Base-by-base conservation (phyloP, 768 basidiomycete species). In the Sistotremastrum suecicum region DNA sequence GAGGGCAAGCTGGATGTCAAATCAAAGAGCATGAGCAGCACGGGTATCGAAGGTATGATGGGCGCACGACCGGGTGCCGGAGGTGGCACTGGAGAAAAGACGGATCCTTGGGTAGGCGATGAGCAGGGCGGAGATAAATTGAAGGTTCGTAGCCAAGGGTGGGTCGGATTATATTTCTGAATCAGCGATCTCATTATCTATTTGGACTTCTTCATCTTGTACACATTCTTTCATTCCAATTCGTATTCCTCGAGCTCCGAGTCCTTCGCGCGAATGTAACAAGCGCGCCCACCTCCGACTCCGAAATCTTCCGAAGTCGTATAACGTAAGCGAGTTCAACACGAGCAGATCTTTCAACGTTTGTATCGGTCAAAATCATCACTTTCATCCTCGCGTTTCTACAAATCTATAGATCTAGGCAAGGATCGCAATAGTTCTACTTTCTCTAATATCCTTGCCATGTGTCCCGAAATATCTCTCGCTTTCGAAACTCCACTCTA, bases 381-480 rank as follows among this genome's bases (percentile, higher is more conserved):
- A 20, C 20, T 20, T 20, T 20, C 20, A 20, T 20, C 20, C 2
- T 20, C 20, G 20, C 20, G 20, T 20, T 20, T 20, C 20, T 20
- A 20, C 20, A 20, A 20, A 20, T 20, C 20, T 20, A 20, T 20
- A 20, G 20, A 20, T 20, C 20, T 20, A 20, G 20, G 20, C 20
- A 20, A 20, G 20, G 20, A 20, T 20, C 20, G 20, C 20, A 20
- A 20, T 20, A 20, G 20, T 20, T 20, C 20, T 20, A 20, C 20
- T 20, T 20, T 20, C 20, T 20, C 20, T 81, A 43, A 83, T 67
- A 35, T 69, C 63, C 20, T 57, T 54, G 30, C 79, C 79, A 7
- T 74, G 53, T 36, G 63, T 60, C 11, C 20, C 20, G 54, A 84
- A 84, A 56, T 85, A 85, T 2, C 83, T 69, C 47, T 70, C 68